Percentiles rank a stretch among this genome's conserved stretches.
Conservation (phyloP, 139 green algal genomes). For the Micractinium sp. region DNA sequence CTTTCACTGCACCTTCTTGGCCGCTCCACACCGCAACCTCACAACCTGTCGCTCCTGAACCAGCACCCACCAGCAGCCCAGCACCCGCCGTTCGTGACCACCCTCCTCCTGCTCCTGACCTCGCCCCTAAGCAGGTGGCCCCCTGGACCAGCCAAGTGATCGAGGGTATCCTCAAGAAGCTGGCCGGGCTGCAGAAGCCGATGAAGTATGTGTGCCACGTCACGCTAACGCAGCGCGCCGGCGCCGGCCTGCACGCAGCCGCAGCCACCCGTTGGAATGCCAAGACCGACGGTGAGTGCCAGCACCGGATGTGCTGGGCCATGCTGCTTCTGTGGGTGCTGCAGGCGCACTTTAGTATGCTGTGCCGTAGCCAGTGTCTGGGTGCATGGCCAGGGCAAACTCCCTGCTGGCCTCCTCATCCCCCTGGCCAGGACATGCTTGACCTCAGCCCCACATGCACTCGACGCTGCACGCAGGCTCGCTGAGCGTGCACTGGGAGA, state of each 20-base stretch:
- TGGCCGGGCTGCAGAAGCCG: slow-evolving; percentile 79
- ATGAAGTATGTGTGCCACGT: slow-evolving; percentile 70
- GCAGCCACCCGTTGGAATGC: slow-evolving; percentile 83
- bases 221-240: slow-evolving; percentile 74
- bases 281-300: slow-evolving; percentile 73
- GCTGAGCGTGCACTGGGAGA: slow-evolving; percentile 88
- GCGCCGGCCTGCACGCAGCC: slow-evolving; percentile 81
- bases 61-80: too few relatives aligned
- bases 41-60: too few relatives aligned
- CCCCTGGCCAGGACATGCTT: not conserved
- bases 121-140: slow-evolving; percentile 42
- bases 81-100: not conserved
- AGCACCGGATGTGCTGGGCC: not conserved
- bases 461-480: slow-evolving; percentile 49
- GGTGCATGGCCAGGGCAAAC: too few relatives aligned
- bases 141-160: slow-evolving; percentile 79
- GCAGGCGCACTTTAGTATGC: not conserved
- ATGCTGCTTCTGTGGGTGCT: not conserved
- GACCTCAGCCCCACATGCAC: not conserved
- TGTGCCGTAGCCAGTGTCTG: too few relatives aligned
- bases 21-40: too few relatives aligned
- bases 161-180: slow-evolving; percentile 81
- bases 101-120: not conserved
- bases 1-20: too few relatives aligned
- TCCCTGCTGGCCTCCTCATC: not conserved